Evolutionary conservation across 352 stramenopile genomes (phyloP), one percentile per base, ranked within the genome.

Genomic region (Globisporangium camurandrum): DNA sequence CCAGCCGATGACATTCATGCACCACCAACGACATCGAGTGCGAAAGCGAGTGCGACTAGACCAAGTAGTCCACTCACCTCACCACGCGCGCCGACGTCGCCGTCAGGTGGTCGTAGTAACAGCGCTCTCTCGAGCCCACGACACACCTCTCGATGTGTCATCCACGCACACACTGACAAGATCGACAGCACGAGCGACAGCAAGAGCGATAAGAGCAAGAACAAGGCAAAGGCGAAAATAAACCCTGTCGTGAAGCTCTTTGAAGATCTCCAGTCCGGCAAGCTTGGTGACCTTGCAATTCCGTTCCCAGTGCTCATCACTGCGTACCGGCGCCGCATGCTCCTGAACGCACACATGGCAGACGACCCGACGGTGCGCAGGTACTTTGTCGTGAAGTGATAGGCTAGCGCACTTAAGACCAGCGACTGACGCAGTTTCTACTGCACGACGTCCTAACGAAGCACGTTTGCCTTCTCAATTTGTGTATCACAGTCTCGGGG

Each of bases 331-430:
- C 63, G 82, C 4, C 73, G 77, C 3, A 89, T 92, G 80, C 63
- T 89, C 9, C 57, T 92, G n/a, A 84, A 88, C 36, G 80, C 80
- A 0, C 80, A 92, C 68, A 92, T 92, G 80, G 69, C 77, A 10
- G 75, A 78, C 11, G 79, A 88, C 45, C 51, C 71, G 0, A 58
- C 67, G 2, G 58, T 72, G 14, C 67, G 80, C 49, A 66, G 66
- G 39, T 62, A 71, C 5, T 58, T 57, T 47, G 19, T 20, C 6
- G 20, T 28, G 23, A 14, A n/a, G 16, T 24, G 37, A 26, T 43
- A 17, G 2, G 3, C 17, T 43, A 17, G 17, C n/a, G n/a, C n/a
- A n/a, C n/a, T n/a, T n/a, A n/a, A n/a, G n/a, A n/a, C n/a, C n/a
- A n/a, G n/a, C n/a, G n/a, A n/a, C n/a, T n/a, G n/a, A n/a, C n/a